Evolutionary conservation across 768 basidiomycete genomes (phyloP).

Genomic region (Tylopilus sp.): DNA sequence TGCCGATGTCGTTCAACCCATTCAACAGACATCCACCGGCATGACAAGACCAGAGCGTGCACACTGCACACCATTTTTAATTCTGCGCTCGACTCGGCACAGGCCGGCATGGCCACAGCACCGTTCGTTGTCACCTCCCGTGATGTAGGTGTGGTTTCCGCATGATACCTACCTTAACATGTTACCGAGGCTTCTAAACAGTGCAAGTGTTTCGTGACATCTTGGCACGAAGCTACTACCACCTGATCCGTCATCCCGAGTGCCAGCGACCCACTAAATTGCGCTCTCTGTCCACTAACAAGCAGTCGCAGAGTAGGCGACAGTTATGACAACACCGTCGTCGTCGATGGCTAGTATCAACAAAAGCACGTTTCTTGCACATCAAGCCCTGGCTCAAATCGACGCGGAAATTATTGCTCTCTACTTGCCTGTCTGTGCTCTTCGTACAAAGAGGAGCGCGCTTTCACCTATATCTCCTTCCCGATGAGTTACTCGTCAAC

Average conservation of each 20-base stretch:
- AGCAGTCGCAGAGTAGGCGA: neutral
- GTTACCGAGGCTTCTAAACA: too few species aligned
- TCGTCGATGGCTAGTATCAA: neutral
- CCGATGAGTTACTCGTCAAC: slow-evolving; percentile 1
- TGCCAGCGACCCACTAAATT: neutral
- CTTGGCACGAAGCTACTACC: too few species aligned
- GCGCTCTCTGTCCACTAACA: neutral
- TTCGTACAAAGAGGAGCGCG: neutral
- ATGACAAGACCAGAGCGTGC: too few species aligned
- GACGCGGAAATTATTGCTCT: neutral
- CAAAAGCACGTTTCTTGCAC: neutral
- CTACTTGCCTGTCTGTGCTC: slow-evolving; percentile 2
- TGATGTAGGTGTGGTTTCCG: too few species aligned
- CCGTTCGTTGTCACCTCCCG: too few species aligned
- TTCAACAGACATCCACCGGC: too few species aligned
- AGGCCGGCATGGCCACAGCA: too few species aligned
- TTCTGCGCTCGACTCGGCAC: too few species aligned
- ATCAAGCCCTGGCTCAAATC: neutral
- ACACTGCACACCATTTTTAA: too few species aligned
- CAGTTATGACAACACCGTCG: neutral
- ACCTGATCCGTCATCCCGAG: neutral
- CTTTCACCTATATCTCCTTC: neutral
- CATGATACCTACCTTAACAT: too few species aligned
- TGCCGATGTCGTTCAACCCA: too few species aligned
- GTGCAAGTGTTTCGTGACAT: neutral